Conservation (phyloP, 2,329 filamentous ascomycete genomes). For the Pseudogymnoascus sp. region DNA sequence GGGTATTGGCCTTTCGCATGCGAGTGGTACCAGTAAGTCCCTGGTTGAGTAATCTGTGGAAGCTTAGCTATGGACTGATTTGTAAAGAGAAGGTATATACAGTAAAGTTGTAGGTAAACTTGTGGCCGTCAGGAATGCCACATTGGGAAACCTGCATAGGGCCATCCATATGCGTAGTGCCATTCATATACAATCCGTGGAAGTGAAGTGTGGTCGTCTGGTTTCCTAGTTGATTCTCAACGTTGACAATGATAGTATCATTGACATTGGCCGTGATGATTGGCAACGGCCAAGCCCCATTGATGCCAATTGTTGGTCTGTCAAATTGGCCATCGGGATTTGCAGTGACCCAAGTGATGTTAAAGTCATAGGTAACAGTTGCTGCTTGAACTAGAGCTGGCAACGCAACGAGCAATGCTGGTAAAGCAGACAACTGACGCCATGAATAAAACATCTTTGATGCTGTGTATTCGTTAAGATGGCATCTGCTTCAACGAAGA, state of each 20-base stretch:
- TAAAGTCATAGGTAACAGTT: constrained; percentile 55
- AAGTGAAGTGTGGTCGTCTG: constrained; percentile 59
- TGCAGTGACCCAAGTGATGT: constrained; percentile 61
- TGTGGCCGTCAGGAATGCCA: constrained; percentile 56
- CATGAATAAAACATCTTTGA: too few species aligned
- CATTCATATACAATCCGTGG: constrained; percentile 64
- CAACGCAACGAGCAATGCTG: too few species aligned
- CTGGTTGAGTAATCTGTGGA: constrained; percentile 49
- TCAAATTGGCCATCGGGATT: constrained; percentile 62
- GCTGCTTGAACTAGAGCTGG: too few species aligned
- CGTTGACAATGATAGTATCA: constrained; percentile 52
- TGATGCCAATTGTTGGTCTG: constrained; percentile 68
- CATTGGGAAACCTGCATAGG: constrained; percentile 60
- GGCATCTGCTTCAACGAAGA: too few species aligned
- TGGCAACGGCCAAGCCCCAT: constrained; percentile 68
- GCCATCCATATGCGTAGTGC: constrained; percentile 64
- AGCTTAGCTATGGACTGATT: neutral
- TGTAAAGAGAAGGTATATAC: constrained; percentile 32
- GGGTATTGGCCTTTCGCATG: constrained; percentile 48
- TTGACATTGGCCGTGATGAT: constrained; percentile 54
- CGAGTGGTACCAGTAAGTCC: constrained; percentile 71
- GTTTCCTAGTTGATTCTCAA: constrained; percentile 53
- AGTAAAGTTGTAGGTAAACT: constrained; percentile 63
- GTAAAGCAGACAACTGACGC: too few species aligned
- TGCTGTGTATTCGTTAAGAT: too few species aligned